Base-by-base conservation (phyloP, 2,329 filamentous ascomycete genomes). In the Diplodia corticola region DNA sequence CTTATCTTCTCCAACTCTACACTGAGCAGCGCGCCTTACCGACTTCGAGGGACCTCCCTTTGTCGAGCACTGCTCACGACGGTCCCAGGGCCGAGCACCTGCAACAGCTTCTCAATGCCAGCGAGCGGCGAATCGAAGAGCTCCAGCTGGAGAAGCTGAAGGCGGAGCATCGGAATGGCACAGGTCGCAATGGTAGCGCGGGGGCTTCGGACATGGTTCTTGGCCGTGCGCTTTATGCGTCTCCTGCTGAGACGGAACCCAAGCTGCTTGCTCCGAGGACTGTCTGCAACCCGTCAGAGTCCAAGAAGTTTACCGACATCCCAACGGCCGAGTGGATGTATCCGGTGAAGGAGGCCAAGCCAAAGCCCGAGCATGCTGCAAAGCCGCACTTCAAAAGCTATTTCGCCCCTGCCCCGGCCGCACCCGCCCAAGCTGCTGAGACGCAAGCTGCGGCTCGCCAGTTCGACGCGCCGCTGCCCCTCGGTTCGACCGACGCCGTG, bases 281-380 rank as follows among this genome's bases (percentile, higher is more conserved):
- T n/a, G 13, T 5, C 5, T 54, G 15, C 15, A 15, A 15, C n/a
- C 22, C 24, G 10, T n/a, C 30, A 35, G 51, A 54, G 51, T 10
- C 49, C 3, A 51, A 10, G 22, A n/a, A 53, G 28, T 37, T 37
- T 37, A 26, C 24, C 4, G 61, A 30, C 15, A 33, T 54, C 7
- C 61, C 49, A 10, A 15, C 20, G n/a, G 49, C 61, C 4, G 61
- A 64, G 33, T 64, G 61, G 61, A 40, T 26, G 48, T 30, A 28
- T n/a, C 30, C 33, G 3, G 30, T 13, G 24, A 20, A 54, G 26
- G 22, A 46, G 48, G 49, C 12, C 15, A 15, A 28, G 10, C n/a
- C 22, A 28, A 44, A 44, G 49, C 20, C 24, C 15, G 17, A 15
- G 13, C 15, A 50, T 12, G 2, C 30, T 17, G 17, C 9, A 20